These are phyloP conservation scores for Hibiscus syriacus DNA, from an alignment of 345 rosid species.

Conservation along the genomic window DNA sequence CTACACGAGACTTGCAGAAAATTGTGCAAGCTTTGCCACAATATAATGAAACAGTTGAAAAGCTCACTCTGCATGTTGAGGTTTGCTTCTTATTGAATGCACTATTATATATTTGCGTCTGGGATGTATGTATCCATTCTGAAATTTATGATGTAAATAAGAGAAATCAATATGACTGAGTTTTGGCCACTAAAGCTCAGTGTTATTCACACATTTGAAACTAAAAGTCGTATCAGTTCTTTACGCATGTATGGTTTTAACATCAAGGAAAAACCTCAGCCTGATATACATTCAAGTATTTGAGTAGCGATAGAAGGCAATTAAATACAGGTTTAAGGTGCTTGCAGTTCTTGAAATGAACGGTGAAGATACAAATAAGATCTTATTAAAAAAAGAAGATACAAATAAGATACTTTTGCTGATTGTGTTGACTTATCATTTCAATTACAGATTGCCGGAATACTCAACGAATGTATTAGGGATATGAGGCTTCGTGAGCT, in stretches of 20 bases:
- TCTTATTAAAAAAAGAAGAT: too few relatives aligned
- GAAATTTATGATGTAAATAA: background rate
- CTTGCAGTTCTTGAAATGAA: background rate
- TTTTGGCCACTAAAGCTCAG: too few relatives aligned
- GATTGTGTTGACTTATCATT: conserved; percentile 9
- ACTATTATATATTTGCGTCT: background rate
- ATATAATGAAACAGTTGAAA: conserved; percentile 75
- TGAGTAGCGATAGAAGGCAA: background rate
- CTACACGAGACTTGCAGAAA: conserved; percentile 88
- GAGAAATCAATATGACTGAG: too few relatives aligned
- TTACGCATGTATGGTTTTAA: too few relatives aligned
- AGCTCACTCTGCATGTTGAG: conserved; percentile 90
- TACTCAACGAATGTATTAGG: conserved; percentile 57
- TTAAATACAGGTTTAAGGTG: conserved; percentile 7
- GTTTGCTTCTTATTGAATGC: conserved; percentile 34
- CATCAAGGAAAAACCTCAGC: too few relatives aligned
- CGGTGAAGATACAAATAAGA: background rate
- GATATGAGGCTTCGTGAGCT: conserved; percentile 70
- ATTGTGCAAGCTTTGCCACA: conserved; percentile 92
- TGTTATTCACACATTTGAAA: too few relatives aligned
- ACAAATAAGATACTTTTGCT: background rate
- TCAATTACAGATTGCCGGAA: conserved; percentile 68
- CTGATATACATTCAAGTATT: background rate
- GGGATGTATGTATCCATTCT: background rate
- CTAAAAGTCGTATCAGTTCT: too few relatives aligned